A percentile compares a stretch with the other conserved stretches of the same genome.
phyloP scores from a whole-genome alignment of 371 early-diverging fungal species.

The Mortierella sp. region DNA sequence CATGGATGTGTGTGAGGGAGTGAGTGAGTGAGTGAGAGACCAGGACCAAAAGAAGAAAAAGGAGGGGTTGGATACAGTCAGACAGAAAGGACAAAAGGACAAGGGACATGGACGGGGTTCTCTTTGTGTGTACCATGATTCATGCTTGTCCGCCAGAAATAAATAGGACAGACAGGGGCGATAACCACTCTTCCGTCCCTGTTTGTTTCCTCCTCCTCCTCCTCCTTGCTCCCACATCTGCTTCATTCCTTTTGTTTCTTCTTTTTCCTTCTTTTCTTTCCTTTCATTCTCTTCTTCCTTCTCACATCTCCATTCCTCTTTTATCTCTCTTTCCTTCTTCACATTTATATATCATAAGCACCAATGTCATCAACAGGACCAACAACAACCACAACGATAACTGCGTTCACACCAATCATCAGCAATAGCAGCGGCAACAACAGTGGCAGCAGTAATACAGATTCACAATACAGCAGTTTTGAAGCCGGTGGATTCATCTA shows the following conservation, averaged over 20 bases:
- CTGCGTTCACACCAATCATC: too few species aligned
- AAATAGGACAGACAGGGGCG: neutral
- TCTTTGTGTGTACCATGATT: neutral
- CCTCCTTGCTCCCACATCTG: too few species aligned
- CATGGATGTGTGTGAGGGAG: neutral
- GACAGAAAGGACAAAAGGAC: neutral
- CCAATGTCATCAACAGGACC: neutral
- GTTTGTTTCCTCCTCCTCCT: too few species aligned
- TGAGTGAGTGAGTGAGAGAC: neutral
- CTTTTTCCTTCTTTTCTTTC: neutral
- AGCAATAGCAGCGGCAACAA: neutral
- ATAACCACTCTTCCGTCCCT: neutral
- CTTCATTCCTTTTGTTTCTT: too few species aligned
- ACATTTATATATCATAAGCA: neutral
- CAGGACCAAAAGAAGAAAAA: neutral
- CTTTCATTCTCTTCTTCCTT: neutral
- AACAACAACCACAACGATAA: neutral
- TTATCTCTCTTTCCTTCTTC: neutral
- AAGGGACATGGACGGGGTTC: neutral
- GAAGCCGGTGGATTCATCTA: slow-evolving; percentile 32
- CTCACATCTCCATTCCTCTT: too few species aligned
- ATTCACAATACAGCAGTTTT: neutral
- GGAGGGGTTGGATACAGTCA: neutral
- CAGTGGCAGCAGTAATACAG: neutral
- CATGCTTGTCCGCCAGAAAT: neutral